Percentiles rank a stretch among this genome's conserved stretches.
Evolutionary conservation across 192 early-diverging fungal genomes (phyloP).

Genomic region (Martensiomyces pterosporus): DNA sequence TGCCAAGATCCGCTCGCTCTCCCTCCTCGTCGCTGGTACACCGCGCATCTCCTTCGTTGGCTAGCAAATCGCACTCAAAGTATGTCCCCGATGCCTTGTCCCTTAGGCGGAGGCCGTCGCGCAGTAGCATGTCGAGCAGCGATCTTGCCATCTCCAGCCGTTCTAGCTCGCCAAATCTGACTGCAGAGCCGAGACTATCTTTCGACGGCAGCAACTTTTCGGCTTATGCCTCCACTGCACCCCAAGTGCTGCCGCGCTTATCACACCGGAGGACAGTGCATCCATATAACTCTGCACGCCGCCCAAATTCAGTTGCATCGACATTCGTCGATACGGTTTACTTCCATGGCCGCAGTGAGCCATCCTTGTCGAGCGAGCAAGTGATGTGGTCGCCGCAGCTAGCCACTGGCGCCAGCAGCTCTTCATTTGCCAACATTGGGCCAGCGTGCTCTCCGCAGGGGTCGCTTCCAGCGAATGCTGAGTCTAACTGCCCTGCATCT

Average conservation of each 20-base stretch:
- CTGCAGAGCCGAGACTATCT: slow-evolving; percentile 28
- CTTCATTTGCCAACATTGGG: too few relatives aligned
- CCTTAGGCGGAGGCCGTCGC: slow-evolving; percentile 19
- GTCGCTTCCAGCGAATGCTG: too few relatives aligned
- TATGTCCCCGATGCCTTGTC: slow-evolving; percentile 8
- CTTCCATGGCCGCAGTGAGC: slow-evolving; percentile 29
- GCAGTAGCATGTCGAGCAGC: slow-evolving; percentile 23
- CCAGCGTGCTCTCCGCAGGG: too few relatives aligned
- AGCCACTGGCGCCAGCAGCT: slow-evolving; percentile 5
- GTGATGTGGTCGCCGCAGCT: slow-evolving; percentile 49
- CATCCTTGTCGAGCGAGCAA: slow-evolving; percentile 36
- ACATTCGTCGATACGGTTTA: slow-evolving; percentile 16
- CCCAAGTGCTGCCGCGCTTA: background rate
- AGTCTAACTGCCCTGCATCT: too few relatives aligned
- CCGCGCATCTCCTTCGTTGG: background rate
- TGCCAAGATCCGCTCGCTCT: too few relatives aligned
- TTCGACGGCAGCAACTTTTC: slow-evolving; percentile 23
- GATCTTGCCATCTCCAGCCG: slow-evolving; percentile 17
- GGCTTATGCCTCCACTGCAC: background rate
- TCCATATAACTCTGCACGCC: slow-evolving; percentile 14
- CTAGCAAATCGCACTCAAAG: slow-evolving; percentile 15
- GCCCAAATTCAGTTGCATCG: slow-evolving; percentile 13
- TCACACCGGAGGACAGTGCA: slow-evolving; percentile 6
- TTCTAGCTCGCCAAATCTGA: slow-evolving; percentile 20
- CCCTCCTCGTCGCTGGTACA: slow-evolving; percentile 12